Evolutionary conservation across 116 monocot species (phyloP).

Genomic region (Iris pallida): DNA sequence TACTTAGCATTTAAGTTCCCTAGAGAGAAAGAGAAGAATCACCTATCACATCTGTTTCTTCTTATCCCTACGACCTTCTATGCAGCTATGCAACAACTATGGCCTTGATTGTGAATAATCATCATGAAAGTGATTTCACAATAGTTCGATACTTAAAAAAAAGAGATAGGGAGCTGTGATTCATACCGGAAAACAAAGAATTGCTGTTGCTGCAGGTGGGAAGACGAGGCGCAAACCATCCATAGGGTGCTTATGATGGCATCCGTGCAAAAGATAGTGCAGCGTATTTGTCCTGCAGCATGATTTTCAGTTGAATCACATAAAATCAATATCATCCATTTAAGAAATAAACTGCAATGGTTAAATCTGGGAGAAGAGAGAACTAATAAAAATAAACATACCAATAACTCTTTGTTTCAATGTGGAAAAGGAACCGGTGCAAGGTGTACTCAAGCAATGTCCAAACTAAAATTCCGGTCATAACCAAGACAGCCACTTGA

Average conservation of each 20-base stretch:
- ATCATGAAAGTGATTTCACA: too few relatives aligned
- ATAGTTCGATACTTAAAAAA: neutral
- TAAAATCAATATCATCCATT: neutral
- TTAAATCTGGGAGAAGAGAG: neutral
- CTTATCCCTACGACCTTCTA: too few relatives aligned
- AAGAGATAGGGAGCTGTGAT: too few relatives aligned
- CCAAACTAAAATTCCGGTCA: slow-evolving; percentile 16
- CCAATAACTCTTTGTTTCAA: slow-evolving; percentile 22
- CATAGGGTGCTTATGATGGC: slow-evolving; percentile 86
- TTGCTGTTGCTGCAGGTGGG: slow-evolving; percentile 66
- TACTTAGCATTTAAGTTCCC: too few relatives aligned
- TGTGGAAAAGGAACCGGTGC: slow-evolving; percentile 27
- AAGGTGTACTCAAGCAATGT: slow-evolving; percentile 22
- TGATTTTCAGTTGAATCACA: neutral
- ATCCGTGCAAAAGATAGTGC: slow-evolving; percentile 82
- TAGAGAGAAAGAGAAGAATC: too few relatives aligned
- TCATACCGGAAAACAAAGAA: slow-evolving; percentile 50
- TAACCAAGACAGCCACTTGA: slow-evolving; percentile 12
- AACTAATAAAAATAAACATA: slow-evolving; percentile 9
- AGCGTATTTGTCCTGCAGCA: slow-evolving; percentile 60
- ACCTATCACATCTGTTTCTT: too few relatives aligned
- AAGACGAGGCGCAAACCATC: slow-evolving; percentile 84
- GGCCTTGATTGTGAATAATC: too few relatives aligned
- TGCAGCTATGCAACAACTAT: too few relatives aligned
- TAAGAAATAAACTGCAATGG: neutral